These are phyloP conservation scores for Rubus parviflorus DNA, from an alignment of 306 rosid species.

Conservation along the genomic window DNA sequence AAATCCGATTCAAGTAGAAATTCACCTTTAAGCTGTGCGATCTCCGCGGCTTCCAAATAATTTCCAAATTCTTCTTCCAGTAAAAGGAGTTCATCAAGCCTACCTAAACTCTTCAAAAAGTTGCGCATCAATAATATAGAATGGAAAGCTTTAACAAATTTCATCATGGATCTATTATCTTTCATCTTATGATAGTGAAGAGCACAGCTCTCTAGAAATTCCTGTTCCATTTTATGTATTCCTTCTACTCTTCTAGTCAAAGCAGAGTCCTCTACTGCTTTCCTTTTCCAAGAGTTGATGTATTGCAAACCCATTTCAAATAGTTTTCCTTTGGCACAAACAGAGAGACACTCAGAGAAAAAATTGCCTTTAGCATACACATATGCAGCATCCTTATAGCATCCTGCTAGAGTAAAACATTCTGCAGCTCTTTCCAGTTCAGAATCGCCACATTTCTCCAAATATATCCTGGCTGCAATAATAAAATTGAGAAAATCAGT, in stretches of 20 bases:
- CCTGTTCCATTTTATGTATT: slow-evolving; percentile 33
- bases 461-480: slow-evolving; percentile 41
- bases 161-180: slow-evolving; percentile 54
- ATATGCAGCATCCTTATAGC: slow-evolving; percentile 36
- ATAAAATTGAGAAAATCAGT: background rate
- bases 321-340: slow-evolving; percentile 41
- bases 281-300: slow-evolving; percentile 43
- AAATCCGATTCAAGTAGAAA: slow-evolving; percentile 23
- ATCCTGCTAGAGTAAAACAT: slow-evolving; percentile 43
- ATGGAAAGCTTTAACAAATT: slow-evolving; percentile 50
- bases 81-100: slow-evolving; percentile 52
- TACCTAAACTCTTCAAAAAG: slow-evolving; percentile 44
- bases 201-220: slow-evolving; percentile 48
- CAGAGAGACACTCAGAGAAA: slow-evolving; percentile 37
- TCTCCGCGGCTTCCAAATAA: slow-evolving; percentile 42
- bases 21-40: slow-evolving; percentile 10
- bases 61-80: slow-evolving; percentile 52
- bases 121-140: slow-evolving; percentile 45
- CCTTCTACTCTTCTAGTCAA: slow-evolving; percentile 11
- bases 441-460: slow-evolving; percentile 35
- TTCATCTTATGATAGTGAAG: slow-evolving; percentile 32
- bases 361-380: slow-evolving; percentile 48
- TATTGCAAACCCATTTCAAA: slow-evolving; percentile 41
- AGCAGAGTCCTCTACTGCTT: slow-evolving; percentile 11
- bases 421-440: slow-evolving; percentile 52